Conservation (phyloP, 495 filamentous ascomycete genomes). For the Talaromyces nanjingensis region DNA sequence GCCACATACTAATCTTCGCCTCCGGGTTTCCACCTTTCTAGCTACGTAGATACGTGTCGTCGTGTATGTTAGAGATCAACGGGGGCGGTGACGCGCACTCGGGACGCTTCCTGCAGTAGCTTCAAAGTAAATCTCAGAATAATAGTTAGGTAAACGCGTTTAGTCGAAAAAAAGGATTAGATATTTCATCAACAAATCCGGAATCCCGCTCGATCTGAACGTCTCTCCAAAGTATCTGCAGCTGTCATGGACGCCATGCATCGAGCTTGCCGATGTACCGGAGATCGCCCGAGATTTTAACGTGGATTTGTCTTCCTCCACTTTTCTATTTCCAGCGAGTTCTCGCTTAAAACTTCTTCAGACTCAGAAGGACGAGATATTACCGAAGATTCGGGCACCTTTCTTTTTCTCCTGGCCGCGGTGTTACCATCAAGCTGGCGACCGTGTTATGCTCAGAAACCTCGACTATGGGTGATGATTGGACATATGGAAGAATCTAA, state of each 20-base stretch:
- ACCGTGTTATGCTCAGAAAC: no score
- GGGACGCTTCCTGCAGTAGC: neutral
- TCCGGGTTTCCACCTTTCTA: neutral
- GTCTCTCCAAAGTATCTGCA: neutral
- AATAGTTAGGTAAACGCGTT: slow-evolving; percentile 1
- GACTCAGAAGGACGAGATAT: neutral
- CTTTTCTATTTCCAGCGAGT: neutral
- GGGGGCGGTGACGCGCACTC: neutral
- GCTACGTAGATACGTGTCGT: neutral
- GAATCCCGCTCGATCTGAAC: neutral
- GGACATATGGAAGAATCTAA: no score
- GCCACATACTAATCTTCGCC: neutral
- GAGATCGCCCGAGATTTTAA: neutral
- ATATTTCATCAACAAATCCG: neutral
- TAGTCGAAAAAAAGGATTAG: neutral
- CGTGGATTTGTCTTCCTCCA: neutral
- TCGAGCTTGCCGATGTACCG: neutral
- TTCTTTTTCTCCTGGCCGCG: neutral
- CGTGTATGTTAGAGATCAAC: neutral
- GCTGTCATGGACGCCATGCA: slow-evolving; percentile 3
- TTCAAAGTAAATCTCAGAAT: neutral
- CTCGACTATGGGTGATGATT: no score
- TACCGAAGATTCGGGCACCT: neutral
- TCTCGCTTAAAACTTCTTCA: neutral
- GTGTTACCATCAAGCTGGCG: no score